Evolutionary conservation across 495 filamentous ascomycete species (phyloP).

Genomic region (Penicillium waksmanii): DNA sequence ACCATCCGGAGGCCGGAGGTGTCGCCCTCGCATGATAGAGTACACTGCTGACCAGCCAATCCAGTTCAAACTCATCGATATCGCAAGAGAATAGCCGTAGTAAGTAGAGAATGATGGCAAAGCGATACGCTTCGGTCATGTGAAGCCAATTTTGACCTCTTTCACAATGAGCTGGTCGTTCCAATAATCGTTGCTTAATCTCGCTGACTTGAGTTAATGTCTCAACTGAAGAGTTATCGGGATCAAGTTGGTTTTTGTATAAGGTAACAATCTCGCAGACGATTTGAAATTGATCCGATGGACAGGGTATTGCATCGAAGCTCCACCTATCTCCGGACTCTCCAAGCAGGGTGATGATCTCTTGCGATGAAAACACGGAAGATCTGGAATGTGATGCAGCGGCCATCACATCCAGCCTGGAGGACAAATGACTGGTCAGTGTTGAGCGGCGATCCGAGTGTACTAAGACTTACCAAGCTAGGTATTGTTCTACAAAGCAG

Average conservation of each 20-base stretch:
- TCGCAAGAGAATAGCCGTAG: conserved; percentile 1
- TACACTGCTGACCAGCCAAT: conserved; percentile 9
- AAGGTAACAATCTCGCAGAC: conserved; percentile 3
- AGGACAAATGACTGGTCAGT: neutral
- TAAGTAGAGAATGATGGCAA: conserved; percentile 8
- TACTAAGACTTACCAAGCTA: neutral
- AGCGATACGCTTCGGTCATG: conserved; percentile 4
- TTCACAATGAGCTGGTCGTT: conserved; percentile 1
- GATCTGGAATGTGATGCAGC: conserved; percentile 8
- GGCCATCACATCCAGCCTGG: conserved; percentile 8
- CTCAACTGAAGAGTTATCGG: neutral
- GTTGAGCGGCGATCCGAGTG: neutral
- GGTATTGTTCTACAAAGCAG: conserved; percentile 7
- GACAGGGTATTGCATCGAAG: conserved; percentile 8
- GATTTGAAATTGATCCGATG: conserved; percentile 3
- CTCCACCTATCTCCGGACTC: conserved; percentile 2
- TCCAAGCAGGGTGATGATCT: neutral
- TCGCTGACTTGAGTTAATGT: neutral
- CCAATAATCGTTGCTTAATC: conserved; percentile 4
- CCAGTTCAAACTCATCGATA: conserved; percentile 3
- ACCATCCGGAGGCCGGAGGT: conserved; percentile 7
- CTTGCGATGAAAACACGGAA: neutral
- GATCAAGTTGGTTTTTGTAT: neutral
- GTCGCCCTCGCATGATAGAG: conserved; percentile 7
- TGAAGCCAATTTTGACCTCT: conserved; percentile 7